These are phyloP conservation scores for Peronospora belbahrii DNA, from an alignment of 352 stramenopile species.

Conservation along the genomic window DNA sequence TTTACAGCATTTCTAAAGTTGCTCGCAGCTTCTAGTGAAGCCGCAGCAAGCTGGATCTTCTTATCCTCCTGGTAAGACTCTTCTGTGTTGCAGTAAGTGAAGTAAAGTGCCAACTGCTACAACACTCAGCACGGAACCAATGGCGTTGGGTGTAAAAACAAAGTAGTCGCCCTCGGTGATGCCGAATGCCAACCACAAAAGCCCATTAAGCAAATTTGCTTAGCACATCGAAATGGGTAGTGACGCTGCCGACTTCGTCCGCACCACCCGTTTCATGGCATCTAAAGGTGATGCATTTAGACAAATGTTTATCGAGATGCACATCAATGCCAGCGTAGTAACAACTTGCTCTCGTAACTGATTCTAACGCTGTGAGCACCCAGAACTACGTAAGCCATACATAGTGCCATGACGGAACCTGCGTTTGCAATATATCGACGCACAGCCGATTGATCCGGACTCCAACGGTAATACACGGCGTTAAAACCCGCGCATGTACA, in stretches of 20 bases:
- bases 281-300: slow-evolving; percentile 44
- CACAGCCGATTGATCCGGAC: slow-evolving; percentile 18
- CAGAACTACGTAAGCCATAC: slow-evolving; percentile 25
- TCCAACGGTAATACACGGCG: slow-evolving; percentile 31
- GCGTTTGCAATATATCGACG: slow-evolving; percentile 16
- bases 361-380: slow-evolving; percentile 15
- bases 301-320: slow-evolving; percentile 31
- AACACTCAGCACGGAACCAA: slow-evolving; percentile 33
- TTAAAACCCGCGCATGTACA: slow-evolving; percentile 32
- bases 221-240: slow-evolving; percentile 40
- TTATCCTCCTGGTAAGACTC: slow-evolving; percentile 15
- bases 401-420: slow-evolving; percentile 18
- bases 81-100: slow-evolving; percentile 27
- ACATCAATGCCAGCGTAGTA: slow-evolving; percentile 30
- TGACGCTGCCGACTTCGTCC: slow-evolving; percentile 35
- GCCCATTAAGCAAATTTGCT: slow-evolving; percentile 38
- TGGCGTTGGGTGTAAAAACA: slow-evolving; percentile 33
- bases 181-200: slow-evolving; percentile 40
- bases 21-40: slow-evolving; percentile 9
- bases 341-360: slow-evolving; percentile 26
- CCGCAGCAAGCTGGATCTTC: slow-evolving; percentile 13
- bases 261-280: slow-evolving; percentile 35
- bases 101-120: slow-evolving; percentile 38
- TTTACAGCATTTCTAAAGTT: slow-evolving; percentile 1
- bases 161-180: slow-evolving; percentile 33